Percentiles rank a stretch among this genome's conserved stretches.
These are phyloP conservation scores for Macrophomina tecta DNA, from an alignment of 2,329 filamentous ascomycete species.

Conservation along the genomic window DNA sequence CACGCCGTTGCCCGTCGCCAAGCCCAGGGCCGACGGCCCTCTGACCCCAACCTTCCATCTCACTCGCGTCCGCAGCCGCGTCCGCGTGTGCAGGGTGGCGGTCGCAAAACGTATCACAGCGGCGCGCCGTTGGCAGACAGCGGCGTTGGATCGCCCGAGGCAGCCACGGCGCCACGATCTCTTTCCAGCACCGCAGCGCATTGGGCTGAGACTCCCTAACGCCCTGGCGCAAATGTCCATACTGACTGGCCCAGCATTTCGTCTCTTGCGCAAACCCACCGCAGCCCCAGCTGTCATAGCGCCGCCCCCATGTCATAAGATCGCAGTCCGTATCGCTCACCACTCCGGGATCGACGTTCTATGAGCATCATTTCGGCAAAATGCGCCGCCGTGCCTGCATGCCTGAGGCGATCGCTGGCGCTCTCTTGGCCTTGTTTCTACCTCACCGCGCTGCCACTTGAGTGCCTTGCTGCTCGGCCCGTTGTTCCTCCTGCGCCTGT, in stretches of 20 bases:
- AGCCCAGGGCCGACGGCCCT: conserved; percentile 17
- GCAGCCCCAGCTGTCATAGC: conserved; percentile 14
- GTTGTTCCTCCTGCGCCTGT: conserved; percentile 44
- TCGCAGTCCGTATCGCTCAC: conserved; percentile 25
- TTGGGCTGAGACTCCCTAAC: conserved; percentile 21
- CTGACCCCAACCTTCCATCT: conserved; percentile 16
- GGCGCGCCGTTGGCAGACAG: conserved; percentile 1
- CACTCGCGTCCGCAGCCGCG: conserved; percentile 13
- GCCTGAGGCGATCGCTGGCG: conserved; percentile 36
- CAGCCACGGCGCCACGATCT: conserved; percentile 23
- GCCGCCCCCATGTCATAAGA: conserved; percentile 26
- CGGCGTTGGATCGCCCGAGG: conserved; percentile 17
- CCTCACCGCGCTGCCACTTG: conserved; percentile 43
- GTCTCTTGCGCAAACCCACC: conserved; percentile 23
- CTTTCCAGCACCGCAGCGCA: conserved; percentile 18
- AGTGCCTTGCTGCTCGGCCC: conserved; percentile 43
- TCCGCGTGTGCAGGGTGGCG: conserved; percentile 25
- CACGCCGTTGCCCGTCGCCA: conserved; percentile 9
- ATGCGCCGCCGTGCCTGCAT: conserved; percentile 27
- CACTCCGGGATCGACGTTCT: conserved; percentile 24
- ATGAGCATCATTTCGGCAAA: conserved; percentile 28
- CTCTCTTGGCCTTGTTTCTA: conserved; percentile 33
- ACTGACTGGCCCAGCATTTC: conserved; percentile 26
- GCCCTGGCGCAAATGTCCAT: conserved; percentile 13
- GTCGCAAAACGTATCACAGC: conserved; percentile 25